Conservation (phyloP, 129 eudicot species). For the Silybum marianum region DNA sequence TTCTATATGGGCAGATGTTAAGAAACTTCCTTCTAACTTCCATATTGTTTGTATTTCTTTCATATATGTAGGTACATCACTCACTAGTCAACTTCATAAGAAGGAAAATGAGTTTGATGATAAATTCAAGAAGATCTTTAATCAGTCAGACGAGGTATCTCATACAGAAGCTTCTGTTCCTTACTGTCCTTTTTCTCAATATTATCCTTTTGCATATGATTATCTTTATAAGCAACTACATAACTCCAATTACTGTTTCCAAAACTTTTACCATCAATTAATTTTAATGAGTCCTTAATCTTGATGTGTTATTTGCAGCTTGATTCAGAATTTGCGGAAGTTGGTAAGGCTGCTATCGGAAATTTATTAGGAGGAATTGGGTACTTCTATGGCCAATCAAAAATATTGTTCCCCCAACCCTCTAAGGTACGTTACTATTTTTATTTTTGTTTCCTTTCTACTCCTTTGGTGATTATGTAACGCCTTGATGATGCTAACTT, state of each 20-base stretch:
- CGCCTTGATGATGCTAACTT: neutral
- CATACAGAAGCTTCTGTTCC: constrained; percentile 13
- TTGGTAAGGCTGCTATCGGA: constrained; percentile 86
- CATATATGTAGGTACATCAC: constrained; percentile 53
- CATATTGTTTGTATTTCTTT: constrained; percentile 16
- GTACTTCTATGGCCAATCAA: constrained; percentile 94
- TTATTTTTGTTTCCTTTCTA: neutral
- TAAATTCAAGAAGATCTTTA: constrained; percentile 57
- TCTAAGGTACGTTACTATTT: constrained; percentile 41
- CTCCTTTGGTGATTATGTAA: neutral
- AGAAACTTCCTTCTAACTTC: neutral
- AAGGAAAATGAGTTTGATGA: constrained; percentile 74
- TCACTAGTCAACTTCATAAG: constrained; percentile 52
- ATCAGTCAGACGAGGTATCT: constrained; percentile 65
- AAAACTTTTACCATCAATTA: neutral
- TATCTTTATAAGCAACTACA: no score
- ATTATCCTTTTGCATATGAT: neutral
- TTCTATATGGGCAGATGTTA: neutral
- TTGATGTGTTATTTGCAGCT: constrained; percentile 50
- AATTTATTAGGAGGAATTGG: constrained; percentile 96
- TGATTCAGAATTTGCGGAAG: constrained; percentile 53
- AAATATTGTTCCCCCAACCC: constrained; percentile 65
- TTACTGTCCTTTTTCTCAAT: neutral
- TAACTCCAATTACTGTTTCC: no score
- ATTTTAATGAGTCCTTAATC: neutral